These are phyloP conservation scores for Nicotiana otophora DNA, from an alignment of 257 asterid species.

Conservation along the genomic window DNA sequence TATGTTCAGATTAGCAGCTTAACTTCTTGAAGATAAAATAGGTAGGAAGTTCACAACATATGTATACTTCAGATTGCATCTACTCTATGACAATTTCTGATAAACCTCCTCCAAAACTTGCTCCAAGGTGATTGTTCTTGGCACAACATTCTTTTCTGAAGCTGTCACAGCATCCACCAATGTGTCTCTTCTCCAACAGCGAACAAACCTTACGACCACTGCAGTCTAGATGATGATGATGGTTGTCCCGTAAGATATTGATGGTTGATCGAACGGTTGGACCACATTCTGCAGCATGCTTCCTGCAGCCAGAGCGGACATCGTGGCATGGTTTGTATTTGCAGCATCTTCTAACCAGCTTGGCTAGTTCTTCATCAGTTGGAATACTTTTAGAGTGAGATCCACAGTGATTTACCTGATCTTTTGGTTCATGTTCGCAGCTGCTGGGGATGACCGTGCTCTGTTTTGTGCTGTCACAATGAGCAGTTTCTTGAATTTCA, in stretches of 20 bases:
- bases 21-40: constrained; percentile 6
- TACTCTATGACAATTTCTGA: constrained; percentile 54
- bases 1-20: not conserved
- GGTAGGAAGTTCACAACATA: not conserved
- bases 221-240: constrained; percentile 11
- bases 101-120: constrained; percentile 30
- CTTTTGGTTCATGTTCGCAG: constrained; percentile 5
- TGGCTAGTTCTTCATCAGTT: constrained; percentile 6
- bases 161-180: constrained; percentile 45
- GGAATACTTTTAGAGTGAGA: not conserved
- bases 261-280: constrained; percentile 2
- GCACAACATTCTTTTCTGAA: constrained; percentile 47
- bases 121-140: constrained; percentile 26
- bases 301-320: constrained; percentile 7
- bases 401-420: not conserved
- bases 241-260: not conserved
- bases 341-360: constrained; percentile 21
- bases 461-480: not conserved
- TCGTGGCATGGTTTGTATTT: not conserved
- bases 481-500: not conserved
- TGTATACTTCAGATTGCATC: not conserved
- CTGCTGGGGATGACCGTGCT: not conserved
- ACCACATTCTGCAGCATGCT: constrained; percentile 11
- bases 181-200: constrained; percentile 15
- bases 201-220: not conserved